phyloP scores from a whole-genome alignment of 345 rosid genomes.

The Schrenkiella parvula region DNA sequence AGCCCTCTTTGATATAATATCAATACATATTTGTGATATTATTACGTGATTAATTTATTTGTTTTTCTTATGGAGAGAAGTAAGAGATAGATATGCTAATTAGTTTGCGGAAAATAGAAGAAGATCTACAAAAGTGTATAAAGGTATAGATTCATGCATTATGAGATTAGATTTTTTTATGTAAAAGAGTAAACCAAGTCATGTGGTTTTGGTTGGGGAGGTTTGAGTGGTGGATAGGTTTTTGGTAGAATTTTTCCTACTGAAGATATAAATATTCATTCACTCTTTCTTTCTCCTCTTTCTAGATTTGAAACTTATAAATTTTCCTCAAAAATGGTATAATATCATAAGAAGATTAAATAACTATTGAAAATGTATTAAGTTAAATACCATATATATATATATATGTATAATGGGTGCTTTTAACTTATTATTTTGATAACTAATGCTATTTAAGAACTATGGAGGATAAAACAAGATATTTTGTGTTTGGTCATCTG shows the following conservation, averaged over 20 bases:
- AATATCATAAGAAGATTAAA: neutral
- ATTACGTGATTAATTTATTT: neutral
- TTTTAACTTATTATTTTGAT: neutral
- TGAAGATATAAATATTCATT: neutral
- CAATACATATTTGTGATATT: neutral
- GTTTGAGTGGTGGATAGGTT: slow-evolving; percentile 35
- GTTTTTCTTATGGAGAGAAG: neutral
- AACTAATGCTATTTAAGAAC: neutral
- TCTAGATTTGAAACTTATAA: neutral
- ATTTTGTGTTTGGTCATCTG: slow-evolving; percentile 4
- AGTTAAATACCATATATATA: neutral
- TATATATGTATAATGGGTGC: neutral
- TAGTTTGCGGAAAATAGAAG: neutral
- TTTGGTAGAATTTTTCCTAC: slow-evolving; percentile 26
- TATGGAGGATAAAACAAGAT: neutral
- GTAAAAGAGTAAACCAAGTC: slow-evolving; percentile 28
- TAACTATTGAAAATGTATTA: neutral
- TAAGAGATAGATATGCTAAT: slow-evolving; percentile 12
- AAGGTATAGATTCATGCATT: slow-evolving; percentile 28
- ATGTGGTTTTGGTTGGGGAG: slow-evolving; percentile 36
- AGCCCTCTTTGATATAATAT: neutral
- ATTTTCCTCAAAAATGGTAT: neutral
- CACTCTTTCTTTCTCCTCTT: neutral
- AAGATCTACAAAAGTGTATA: slow-evolving; percentile 1
- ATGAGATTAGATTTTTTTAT: neutral